Percentiles rank a stretch among this genome's conserved stretches.
These are phyloP conservation scores for Pittosporum tobira DNA, from an alignment of 129 eudicot species.

Conservation along the genomic window DNA sequence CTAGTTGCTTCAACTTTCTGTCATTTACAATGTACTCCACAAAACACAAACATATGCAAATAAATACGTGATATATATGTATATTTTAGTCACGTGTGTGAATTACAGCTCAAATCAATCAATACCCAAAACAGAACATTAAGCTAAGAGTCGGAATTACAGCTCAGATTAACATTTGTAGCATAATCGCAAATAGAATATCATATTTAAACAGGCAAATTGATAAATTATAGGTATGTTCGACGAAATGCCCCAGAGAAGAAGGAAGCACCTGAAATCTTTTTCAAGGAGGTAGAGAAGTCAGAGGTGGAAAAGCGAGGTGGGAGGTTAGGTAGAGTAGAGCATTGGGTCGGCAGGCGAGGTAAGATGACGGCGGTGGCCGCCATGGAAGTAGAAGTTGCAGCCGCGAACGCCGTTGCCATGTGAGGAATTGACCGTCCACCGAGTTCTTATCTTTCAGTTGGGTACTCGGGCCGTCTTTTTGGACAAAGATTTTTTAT, in stretches of 20 bases:
- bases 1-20: too few relatives aligned
- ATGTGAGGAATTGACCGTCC: background rate
- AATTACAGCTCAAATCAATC: background rate
- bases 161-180: background rate
- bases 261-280: slow-evolving; percentile 41
- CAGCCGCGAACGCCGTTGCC: slow-evolving; percentile 30
- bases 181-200: background rate
- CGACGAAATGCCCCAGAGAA: slow-evolving; percentile 27
- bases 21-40: background rate
- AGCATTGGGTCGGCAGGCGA: slow-evolving; percentile 28
- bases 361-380: slow-evolving; percentile 37
- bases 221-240: background rate
- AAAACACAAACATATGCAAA: background rate
- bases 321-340: slow-evolving; percentile 47
- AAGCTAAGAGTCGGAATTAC: background rate
- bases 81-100: background rate
- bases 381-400: slow-evolving; percentile 44
- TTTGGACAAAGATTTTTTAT: background rate
- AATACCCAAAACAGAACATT: slow-evolving; percentile 2
- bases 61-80: background rate
- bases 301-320: slow-evolving; percentile 28
- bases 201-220: background rate
- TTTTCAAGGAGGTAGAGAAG: slow-evolving; percentile 29
- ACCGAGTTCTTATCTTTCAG: slow-evolving; percentile 20
- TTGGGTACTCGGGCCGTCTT: background rate